phyloP scores from a whole-genome alignment of 176 grass and related monocot genomes.

The Zea mays region DNA sequence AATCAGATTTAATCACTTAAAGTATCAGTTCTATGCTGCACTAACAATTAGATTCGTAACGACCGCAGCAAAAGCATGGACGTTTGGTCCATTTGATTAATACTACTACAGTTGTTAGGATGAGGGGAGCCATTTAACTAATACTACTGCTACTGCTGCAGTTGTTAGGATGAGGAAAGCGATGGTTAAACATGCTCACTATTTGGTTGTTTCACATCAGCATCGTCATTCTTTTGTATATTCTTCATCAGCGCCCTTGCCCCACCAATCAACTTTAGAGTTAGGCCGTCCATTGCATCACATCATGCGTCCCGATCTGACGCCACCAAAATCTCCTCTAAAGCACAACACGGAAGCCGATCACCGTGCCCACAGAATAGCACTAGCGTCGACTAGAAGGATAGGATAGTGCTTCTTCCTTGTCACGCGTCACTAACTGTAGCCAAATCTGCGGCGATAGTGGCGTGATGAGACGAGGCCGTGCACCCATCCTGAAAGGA shows the following conservation, averaged over 20 bases:
- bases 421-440: constrained; percentile 11
- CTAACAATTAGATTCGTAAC: not conserved
- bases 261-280: constrained; percentile 46
- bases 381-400: constrained; percentile 25
- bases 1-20: not conserved
- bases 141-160: not conserved
- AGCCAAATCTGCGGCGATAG: constrained; percentile 11
- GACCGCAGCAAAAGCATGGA: not conserved
- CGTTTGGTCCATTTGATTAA: not conserved
- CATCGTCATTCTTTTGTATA: constrained; percentile 19
- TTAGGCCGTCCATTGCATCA: constrained; percentile 32
- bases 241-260: constrained; percentile 17
- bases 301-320: constrained; percentile 32
- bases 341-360: not conserved
- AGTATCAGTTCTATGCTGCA: not conserved
- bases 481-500: too few species aligned
- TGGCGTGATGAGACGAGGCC: constrained; percentile 4
- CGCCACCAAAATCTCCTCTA: constrained; percentile 42
- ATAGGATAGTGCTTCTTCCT: not conserved
- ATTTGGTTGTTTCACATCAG: constrained; percentile 21
- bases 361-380: constrained; percentile 18
- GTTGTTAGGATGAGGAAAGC: constrained; percentile 34
- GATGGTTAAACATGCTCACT: constrained; percentile 31
- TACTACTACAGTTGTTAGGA: not conserved
- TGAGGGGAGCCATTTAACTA: constrained; percentile 22